Percentiles rank a stretch among this genome's conserved stretches.
Conservation (phyloP, 768 basidiomycete species). For the Lentinula boryana region DNA sequence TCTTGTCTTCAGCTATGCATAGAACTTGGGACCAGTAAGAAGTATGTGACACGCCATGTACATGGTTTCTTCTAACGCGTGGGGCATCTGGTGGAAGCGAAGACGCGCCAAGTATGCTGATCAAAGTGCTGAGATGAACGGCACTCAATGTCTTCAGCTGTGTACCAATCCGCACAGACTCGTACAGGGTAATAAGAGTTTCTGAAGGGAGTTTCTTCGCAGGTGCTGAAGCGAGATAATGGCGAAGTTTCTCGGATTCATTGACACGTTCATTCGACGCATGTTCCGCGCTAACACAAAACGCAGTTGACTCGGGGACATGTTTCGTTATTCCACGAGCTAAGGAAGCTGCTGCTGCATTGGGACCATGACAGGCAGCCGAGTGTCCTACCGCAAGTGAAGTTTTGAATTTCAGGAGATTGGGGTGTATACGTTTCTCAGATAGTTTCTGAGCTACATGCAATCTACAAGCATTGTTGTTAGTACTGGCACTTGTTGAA, state of each 20-base stretch:
- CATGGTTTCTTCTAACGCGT: slow-evolving; percentile 20
- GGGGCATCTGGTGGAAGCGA: slow-evolving; percentile 26
- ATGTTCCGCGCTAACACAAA: background rate
- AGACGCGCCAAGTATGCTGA: slow-evolving; percentile 45
- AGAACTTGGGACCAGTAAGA: slow-evolving; percentile 47
- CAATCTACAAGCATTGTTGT: background rate
- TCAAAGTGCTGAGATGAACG: slow-evolving; percentile 32
- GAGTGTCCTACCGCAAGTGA: background rate
- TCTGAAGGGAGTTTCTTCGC: slow-evolving; percentile 16
- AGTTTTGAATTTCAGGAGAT: background rate
- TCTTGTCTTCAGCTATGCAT: slow-evolving; percentile 40
- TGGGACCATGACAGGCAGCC: background rate
- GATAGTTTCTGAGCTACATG: background rate
- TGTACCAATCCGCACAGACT: slow-evolving; percentile 23
- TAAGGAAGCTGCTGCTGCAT: background rate
- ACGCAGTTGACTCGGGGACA: background rate
- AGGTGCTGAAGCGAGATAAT: slow-evolving; percentile 18
- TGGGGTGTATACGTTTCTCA: background rate
- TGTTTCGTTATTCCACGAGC: background rate
- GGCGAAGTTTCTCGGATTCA: background rate
- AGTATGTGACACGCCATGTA: slow-evolving; percentile 14
- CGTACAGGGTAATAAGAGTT: slow-evolving; percentile 33
- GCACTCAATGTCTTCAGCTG: slow-evolving; percentile 28
- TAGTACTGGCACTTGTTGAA: background rate
- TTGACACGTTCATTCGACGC: background rate